Base-by-base conservation (phyloP, 2,329 filamentous ascomycete genomes). In the Helicocarpus griseus region DNA sequence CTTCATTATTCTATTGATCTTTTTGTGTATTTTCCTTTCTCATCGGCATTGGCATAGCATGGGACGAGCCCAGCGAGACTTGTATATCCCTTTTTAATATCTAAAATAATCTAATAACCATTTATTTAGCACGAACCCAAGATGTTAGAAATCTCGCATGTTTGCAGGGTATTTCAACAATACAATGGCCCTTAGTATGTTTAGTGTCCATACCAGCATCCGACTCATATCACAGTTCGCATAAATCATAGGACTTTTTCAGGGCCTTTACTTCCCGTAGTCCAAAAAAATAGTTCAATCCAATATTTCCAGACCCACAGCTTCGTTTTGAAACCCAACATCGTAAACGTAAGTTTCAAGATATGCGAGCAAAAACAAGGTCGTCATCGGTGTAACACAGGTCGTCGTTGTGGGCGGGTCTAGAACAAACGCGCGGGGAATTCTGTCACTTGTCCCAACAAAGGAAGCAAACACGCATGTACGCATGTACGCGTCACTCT, bases 11-110 rank as follows among this genome's bases (percentile, higher is more conserved):
- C 40, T 43, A 44, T 36, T 19, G 36, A 35, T 49, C 17, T 47
- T 47, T 39, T 48, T 31, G 40, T 39, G 33, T n/a, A 48, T 56
- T 24, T 14, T 19, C 8, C n/a, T 49, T 22, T 19, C 38, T 19
- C 29, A 36, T 47, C 36, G 9, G 13, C 44, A 24, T 38, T 21
- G n/a, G 14, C 26, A 45, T 45, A 29, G 26, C 19, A 31, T 29
- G 17, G 14, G n/a, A 4, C 26, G 26, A 26, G 31, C n/a, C 7
- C 7, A 5, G 5, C 24, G 13, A 31, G 19, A n/a, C 31, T 45
- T 31, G 17, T 21, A 31, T 45, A 31, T 31, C 2, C 21, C 24
- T 29, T 21, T 45, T 31, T 28, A 29, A 45, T 45, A 45, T 45
- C 41, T 45, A 28, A 31, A n/a, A 8, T 2, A 17, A 45, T 19